phyloP scores from a whole-genome alignment of 768 basidiomycete genomes.

The Ramaria sp. region DNA sequence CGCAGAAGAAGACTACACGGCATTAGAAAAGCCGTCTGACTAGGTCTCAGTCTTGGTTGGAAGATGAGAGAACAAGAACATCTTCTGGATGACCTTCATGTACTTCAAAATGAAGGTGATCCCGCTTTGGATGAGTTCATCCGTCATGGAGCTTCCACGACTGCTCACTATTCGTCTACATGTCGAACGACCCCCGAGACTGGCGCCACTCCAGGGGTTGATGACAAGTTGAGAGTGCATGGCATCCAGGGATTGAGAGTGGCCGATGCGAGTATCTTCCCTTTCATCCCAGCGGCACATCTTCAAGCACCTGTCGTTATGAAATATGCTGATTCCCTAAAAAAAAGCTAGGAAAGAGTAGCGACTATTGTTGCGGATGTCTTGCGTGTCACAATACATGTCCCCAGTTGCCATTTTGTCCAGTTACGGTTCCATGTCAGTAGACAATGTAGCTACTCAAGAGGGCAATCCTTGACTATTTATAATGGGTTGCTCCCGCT shows the following conservation, averaged over 20 bases:
- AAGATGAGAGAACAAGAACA: conserved; percentile 18
- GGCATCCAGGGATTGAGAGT: conserved; percentile 32
- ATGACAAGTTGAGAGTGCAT: conserved; percentile 32
- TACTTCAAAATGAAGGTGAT: conserved; percentile 21
- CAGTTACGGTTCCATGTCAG: too few species aligned
- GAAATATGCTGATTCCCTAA: too few species aligned
- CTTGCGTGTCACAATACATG: too few species aligned
- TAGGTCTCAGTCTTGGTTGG: conserved; percentile 14
- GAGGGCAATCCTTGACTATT: too few species aligned
- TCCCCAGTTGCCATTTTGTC: too few species aligned
- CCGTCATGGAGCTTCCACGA: conserved; percentile 16
- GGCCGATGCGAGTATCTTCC: conserved; percentile 23
- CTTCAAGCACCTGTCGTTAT: conserved; percentile 22
- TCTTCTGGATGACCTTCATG: conserved; percentile 16
- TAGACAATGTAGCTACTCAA: too few species aligned
- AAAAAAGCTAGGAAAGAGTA: too few species aligned
- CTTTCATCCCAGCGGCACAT: conserved; percentile 22
- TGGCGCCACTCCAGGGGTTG: conserved; percentile 24
- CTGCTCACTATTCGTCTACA: conserved; percentile 26
- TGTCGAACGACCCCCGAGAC: conserved; percentile 25
- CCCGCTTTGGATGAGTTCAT: conserved; percentile 23
- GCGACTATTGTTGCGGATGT: too few species aligned
- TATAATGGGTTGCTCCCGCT: too few species aligned
- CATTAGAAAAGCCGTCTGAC: not conserved
- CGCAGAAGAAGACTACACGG: not conserved